Evolutionary conservation across 345 rosid genomes (phyloP), one percentile per base, ranked within the genome.

Genomic region (Brassica juncea): DNA sequence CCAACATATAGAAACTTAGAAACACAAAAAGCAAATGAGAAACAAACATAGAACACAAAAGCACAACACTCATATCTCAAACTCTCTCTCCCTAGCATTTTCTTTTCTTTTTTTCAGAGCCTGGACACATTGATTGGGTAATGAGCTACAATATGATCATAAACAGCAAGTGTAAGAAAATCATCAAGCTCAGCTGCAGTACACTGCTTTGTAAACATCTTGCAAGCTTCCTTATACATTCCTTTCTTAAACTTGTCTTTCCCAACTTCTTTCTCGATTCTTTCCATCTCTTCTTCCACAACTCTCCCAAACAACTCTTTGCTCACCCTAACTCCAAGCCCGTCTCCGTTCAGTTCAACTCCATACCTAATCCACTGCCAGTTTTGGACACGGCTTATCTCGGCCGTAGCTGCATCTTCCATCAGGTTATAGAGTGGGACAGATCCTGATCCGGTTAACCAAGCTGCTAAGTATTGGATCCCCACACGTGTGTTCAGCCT

Each of bases 361-460:
- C 84, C 90, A 23, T 91, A 86, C 82, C 89, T 93, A 7, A 95
- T 84, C 98, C 99, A 93, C 60, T 93, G 97, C 99, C 98, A 93
- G 70, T 90, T 93, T 79, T 91, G 97, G 3, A 91, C 98, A 34
- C 98, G 80, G 88, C 94, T 95, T 55, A 95, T 95, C 91, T 95
- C 98, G 0, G 97, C 97, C 1, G 98, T 93, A 1, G 99, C 98
- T 0, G 97, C 99, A 19, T 95, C 99, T 84, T 93, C 98, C 99
- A 91, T 91, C 21, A 95, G 89, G 87, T 89, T 95, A 80, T 93
- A 95, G 10, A 95, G 92, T 21, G 98, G 97, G 19, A 93, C 98
- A 2, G 98, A 91, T 0, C 98, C 99, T 1, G 90, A 66, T 67
- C 98, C 97, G 0, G 96, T 95, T 27, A 93, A 81, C 99, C 98